Base-by-base conservation (phyloP, 345 rosid species). In the Citrus unshiu region DNA sequence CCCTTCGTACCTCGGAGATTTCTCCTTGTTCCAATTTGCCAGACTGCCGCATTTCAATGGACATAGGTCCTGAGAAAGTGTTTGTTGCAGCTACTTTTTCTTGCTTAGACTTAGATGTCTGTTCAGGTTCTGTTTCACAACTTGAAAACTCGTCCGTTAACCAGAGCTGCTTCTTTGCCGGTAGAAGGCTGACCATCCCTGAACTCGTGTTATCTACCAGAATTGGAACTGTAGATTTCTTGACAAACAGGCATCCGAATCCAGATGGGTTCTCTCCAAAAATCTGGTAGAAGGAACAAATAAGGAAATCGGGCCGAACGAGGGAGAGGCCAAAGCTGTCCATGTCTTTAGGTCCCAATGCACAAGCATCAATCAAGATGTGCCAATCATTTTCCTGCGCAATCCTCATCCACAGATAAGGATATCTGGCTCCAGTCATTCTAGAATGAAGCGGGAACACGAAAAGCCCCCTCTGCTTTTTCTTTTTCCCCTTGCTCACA, bases 351-450 rank as follows among this genome's bases (percentile, higher is more conserved):
- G 99, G 97, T 22, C 97, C 97, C 78, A 95, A 79, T 21, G 93
- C 95, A 68, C 99, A 93, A 30, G 99, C 97, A 84, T 95, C 99
- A 35, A 95, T 85, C 89, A 95, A 77, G 46, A 89, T 87, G 79
- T 93, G 98, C 99, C 99, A 95, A 4, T 88, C 95, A 63, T 93
- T 95, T 84, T 93, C 98, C 84, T 90, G 93, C 6, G 99, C 97
- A 60, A 86, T 86, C 62, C 81, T 90, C 96, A 95, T 88, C 99
- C 99, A 95, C 5, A 90, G 84, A 79, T 92, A 95, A 19, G 97
- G 99, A 88, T 95, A 93, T 79, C 95, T 79, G 32, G 95, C 90
- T 71, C 99, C 99, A 0, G 93, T 91, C 66, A 91, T 85, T 83
- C 96, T 87, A 63, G 99, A 95, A 89, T 95, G 97, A 75, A 90